A percentile compares a stretch with the other conserved stretches of the same genome.
Conservation (phyloP, 768 basidiomycete species). For the Asterophora lycoperdoides region DNA sequence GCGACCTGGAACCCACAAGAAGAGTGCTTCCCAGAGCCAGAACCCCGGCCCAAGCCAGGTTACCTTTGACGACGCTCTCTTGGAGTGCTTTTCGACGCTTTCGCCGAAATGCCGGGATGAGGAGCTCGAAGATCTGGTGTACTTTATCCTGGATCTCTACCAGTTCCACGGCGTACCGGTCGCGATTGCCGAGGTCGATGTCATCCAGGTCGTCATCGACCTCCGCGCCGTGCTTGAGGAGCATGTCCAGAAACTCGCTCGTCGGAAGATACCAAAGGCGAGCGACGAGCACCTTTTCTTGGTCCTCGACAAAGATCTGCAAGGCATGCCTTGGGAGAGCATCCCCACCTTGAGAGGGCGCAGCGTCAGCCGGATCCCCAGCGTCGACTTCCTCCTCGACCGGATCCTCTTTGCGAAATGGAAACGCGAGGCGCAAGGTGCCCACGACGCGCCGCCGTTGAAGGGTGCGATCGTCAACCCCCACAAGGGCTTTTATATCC, state of each 20-base stretch:
- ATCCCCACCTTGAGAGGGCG: conserved; percentile 80
- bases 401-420: conserved; percentile 60
- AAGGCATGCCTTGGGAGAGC: conserved; percentile 94
- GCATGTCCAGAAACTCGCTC: conserved; percentile 39
- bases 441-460: conserved; percentile 17
- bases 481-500: conserved; percentile 70
- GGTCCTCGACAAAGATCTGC: conserved; percentile 84
- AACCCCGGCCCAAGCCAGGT: conserved; percentile 38
- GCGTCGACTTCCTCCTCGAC: conserved; percentile 83
- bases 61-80: conserved; percentile 65
- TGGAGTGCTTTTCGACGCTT: conserved; percentile 83
- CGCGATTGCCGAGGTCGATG: conserved; percentile 86
- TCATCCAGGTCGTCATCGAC: conserved; percentile 87
- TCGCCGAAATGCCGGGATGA: conserved; percentile 84
- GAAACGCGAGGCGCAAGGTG: conserved; percentile 24
- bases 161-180: conserved; percentile 90
- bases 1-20: conserved; percentile 30
- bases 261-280: conserved; percentile 21
- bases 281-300: conserved; percentile 78
- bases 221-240: conserved; percentile 76
- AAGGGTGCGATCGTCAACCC: conserved; percentile 60
- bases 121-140: conserved; percentile 92
- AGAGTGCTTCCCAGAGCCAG: conserved; percentile 29
- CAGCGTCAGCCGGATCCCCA: conserved; percentile 91
- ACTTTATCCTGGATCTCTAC: conserved; percentile 91